Evolutionary conservation across 176 grass and related monocot genomes (phyloP).

Genomic region (Juncus effusus): DNA sequence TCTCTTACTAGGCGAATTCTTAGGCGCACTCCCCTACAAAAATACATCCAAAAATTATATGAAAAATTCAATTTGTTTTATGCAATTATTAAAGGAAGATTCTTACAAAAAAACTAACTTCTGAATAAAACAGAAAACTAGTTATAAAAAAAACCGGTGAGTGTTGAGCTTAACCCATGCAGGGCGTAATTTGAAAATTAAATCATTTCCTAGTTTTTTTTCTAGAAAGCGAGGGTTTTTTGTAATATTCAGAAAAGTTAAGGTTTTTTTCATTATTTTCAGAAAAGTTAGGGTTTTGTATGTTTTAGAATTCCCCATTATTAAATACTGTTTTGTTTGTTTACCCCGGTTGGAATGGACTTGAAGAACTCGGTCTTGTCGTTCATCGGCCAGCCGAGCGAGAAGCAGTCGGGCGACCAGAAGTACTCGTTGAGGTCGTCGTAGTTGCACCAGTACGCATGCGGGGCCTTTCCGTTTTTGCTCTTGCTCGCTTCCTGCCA

Average conservation of each 20-base stretch:
- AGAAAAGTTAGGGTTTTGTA: not conserved
- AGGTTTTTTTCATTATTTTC: not conserved
- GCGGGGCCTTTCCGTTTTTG: slow-evolving; percentile 80
- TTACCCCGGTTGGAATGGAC: slow-evolving; percentile 51
- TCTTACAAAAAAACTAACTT: not conserved
- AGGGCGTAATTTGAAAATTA: slow-evolving; percentile 17
- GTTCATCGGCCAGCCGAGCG: slow-evolving; percentile 93
- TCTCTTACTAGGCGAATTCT: slow-evolving; percentile 46
- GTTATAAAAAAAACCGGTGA: not conserved
- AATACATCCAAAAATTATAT: slow-evolving; percentile 28
- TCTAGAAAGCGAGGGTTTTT: not conserved
- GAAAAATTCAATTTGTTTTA: no score
- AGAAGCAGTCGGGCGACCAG: slow-evolving; percentile 92
- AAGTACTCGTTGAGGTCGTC: slow-evolving; percentile 96
- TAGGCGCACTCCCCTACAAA: slow-evolving; percentile 44
- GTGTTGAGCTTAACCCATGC: slow-evolving; percentile 12
- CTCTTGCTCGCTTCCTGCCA: slow-evolving; percentile 87
- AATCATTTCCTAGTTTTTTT: slow-evolving; percentile 4
- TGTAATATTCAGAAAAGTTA: not conserved
- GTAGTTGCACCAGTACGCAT: slow-evolving; percentile 97
- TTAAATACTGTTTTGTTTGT: slow-evolving; percentile 21
- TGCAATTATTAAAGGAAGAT: not conserved
- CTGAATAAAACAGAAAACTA: no score
- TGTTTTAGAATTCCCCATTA: no score
- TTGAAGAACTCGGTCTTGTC: slow-evolving; percentile 95